These are phyloP conservation scores for Paraglomus brasilianum DNA, from an alignment of 192 early-diverging fungal species.

Conservation along the genomic window DNA sequence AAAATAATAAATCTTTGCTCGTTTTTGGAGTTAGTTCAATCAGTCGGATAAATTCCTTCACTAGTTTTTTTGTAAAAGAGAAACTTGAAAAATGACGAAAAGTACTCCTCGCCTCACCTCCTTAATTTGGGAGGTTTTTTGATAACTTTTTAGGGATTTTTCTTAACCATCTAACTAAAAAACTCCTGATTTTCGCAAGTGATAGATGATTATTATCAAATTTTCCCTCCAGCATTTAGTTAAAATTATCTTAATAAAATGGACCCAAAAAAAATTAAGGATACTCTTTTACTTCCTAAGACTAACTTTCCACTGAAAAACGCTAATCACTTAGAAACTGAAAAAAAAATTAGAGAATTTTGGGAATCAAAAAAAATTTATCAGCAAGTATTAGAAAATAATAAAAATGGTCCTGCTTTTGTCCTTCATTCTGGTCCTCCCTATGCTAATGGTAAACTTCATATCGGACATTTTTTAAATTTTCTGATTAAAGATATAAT, in stretches of 20 bases:
- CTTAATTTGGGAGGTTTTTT: too few relatives aligned
- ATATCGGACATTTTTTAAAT: constrained; percentile 7
- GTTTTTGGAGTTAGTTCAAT: too few relatives aligned
- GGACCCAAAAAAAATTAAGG: constrained; percentile 7
- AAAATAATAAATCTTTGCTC: too few relatives aligned
- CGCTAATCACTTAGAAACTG: not conserved
- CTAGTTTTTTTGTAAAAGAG: too few relatives aligned
- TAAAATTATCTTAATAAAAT: not conserved
- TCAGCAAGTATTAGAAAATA: constrained; percentile 4
- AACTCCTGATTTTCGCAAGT: too few relatives aligned
- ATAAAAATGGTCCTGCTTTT: not conserved
- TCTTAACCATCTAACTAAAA: too few relatives aligned
- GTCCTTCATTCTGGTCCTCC: not conserved
- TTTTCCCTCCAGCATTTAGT: too few relatives aligned
- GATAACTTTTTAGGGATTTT: too few relatives aligned
- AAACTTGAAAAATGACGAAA: too few relatives aligned
- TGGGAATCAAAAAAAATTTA: not conserved
- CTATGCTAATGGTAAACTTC: not conserved
- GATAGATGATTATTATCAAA: too few relatives aligned
- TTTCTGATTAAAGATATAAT: not conserved
- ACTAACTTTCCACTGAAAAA: not conserved
- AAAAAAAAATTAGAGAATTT: constrained; percentile 4
- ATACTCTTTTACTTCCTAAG: not conserved
- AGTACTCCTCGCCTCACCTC: too few relatives aligned
- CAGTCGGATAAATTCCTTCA: too few relatives aligned